These are phyloP conservation scores for Psilocybe mexicana DNA, from an alignment of 1,284 basidiomycete species.

Conservation along the genomic window DNA sequence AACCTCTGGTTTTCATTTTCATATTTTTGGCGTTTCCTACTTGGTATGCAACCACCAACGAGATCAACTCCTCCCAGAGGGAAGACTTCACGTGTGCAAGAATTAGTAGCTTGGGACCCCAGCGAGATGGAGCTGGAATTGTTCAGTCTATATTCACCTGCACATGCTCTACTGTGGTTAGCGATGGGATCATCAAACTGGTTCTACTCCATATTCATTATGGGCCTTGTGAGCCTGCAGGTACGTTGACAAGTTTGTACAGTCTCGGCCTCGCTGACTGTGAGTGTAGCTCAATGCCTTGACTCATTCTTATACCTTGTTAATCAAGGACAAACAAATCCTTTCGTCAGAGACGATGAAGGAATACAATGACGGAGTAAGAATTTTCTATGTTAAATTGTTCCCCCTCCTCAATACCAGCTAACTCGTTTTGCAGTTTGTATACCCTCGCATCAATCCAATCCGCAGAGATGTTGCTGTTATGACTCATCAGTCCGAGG, in stretches of 20 bases:
- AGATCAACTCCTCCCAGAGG: constrained; percentile 41
- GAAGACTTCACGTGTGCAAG: constrained; percentile 57
- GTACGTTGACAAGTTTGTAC: constrained; percentile 35
- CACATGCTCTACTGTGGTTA: constrained; percentile 72
- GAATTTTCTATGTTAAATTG: constrained; percentile 18
- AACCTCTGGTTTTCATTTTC: constrained; percentile 51
- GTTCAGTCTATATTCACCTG: constrained; percentile 77
- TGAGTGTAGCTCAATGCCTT: constrained; percentile 47
- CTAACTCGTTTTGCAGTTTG: constrained; percentile 54
- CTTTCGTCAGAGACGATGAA: constrained; percentile 81
- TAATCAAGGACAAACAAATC: constrained; percentile 76
- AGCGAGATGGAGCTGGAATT: constrained; percentile 69
- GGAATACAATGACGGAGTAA: constrained; percentile 81
- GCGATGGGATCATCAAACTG: constrained; percentile 71
- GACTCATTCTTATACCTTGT: constrained; percentile 55
- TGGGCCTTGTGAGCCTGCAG: constrained; percentile 65
- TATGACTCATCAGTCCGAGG: constrained; percentile 84
- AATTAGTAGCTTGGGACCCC: constrained; percentile 77
- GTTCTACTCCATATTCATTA: constrained; percentile 65
- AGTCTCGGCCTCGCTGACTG: neutral
- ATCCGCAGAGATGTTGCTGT: constrained; percentile 74
- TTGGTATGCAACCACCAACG: constrained; percentile 59
- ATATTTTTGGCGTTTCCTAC: constrained; percentile 63
- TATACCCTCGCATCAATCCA: constrained; percentile 76
- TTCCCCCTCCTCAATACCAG: neutral